These are phyloP conservation scores for Colletotrichum sp. DNA, from an alignment of 2,329 filamentous ascomycete species.

Conservation along the genomic window DNA sequence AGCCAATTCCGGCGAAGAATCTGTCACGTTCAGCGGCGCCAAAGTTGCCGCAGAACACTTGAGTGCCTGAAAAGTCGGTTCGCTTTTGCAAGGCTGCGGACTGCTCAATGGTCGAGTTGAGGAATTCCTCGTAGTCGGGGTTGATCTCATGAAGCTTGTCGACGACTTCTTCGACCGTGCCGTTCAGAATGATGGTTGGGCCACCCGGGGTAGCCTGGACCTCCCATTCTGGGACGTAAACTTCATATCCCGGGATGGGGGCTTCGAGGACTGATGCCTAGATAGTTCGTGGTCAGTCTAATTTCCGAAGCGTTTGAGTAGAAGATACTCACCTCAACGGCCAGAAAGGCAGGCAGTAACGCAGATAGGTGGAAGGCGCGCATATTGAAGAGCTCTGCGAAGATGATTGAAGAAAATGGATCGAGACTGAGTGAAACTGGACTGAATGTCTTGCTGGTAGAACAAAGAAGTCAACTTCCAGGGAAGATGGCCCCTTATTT, in stretches of 20 bases:
- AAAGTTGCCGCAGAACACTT: not conserved
- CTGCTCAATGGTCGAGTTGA: not conserved
- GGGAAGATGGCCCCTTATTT: not conserved
- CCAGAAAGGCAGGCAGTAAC: not conserved
- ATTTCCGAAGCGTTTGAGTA: not conserved
- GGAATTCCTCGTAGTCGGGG: not conserved
- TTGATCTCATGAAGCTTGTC: not conserved
- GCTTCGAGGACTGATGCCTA: not conserved
- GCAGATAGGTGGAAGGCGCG: not conserved
- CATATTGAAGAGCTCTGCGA: not conserved
- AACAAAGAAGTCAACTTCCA: not conserved
- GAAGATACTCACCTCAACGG: not conserved
- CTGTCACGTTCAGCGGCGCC: not conserved
- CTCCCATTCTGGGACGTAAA: not conserved
- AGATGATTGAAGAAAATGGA: not conserved
- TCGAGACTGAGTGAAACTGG: not conserved
- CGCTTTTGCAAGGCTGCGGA: not conserved
- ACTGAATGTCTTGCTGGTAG: not conserved
- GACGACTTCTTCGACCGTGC: not conserved
- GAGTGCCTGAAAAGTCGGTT: not conserved
- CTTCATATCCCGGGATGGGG: not conserved
- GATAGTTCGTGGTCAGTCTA: not conserved
- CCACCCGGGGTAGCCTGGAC: not conserved
- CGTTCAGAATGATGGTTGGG: not conserved
- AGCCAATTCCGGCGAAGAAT: not conserved